phyloP scores from a whole-genome alignment of 768 basidiomycete species.

The Trametes gibbosa region DNA sequence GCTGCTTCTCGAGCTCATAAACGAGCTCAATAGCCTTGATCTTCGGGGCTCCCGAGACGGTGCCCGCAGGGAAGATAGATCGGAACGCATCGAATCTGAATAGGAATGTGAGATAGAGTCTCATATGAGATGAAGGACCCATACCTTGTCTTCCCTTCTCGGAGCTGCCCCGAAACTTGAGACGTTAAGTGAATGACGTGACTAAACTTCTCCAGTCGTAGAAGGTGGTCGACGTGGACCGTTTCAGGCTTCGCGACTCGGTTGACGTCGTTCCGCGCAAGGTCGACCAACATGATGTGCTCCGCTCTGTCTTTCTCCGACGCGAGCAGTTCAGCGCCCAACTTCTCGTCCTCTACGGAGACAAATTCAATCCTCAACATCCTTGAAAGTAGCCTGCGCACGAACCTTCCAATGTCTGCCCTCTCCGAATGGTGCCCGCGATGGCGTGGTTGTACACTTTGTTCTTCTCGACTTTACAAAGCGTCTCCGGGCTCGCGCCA shows the following conservation, averaged over 20 bases:
- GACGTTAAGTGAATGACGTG: slow-evolving; percentile 98
- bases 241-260: slow-evolving; percentile 93
- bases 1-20: slow-evolving; percentile 80
- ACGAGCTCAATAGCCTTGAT: slow-evolving; percentile 97
- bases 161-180: slow-evolving; percentile 84
- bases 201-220: slow-evolving; percentile 92
- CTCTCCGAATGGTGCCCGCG: slow-evolving; percentile 89
- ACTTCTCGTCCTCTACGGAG: slow-evolving; percentile 79
- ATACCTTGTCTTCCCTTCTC: slow-evolving; percentile 82
- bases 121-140: background rate
- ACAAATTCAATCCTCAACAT: background rate
- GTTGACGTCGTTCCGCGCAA: slow-evolving; percentile 98
- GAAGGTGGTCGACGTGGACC: slow-evolving; percentile 93
- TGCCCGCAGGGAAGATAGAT: slow-evolving; percentile 98
- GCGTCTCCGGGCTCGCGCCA: slow-evolving; percentile 96
- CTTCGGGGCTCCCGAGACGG: slow-evolving; percentile 98
- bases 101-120: background rate
- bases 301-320: slow-evolving; percentile 97
- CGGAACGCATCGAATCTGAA: slow-evolving; percentile 95
- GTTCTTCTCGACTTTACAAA: slow-evolving; percentile 92
- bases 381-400: background rate
- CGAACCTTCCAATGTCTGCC: slow-evolving; percentile 81
- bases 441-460: slow-evolving; percentile 98
- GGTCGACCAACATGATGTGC: slow-evolving; percentile 98
- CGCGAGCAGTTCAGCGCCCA: slow-evolving; percentile 69